These are phyloP conservation scores for Astragalus membranaceus DNA, from an alignment of 306 rosid genomes.

Conservation along the genomic window DNA sequence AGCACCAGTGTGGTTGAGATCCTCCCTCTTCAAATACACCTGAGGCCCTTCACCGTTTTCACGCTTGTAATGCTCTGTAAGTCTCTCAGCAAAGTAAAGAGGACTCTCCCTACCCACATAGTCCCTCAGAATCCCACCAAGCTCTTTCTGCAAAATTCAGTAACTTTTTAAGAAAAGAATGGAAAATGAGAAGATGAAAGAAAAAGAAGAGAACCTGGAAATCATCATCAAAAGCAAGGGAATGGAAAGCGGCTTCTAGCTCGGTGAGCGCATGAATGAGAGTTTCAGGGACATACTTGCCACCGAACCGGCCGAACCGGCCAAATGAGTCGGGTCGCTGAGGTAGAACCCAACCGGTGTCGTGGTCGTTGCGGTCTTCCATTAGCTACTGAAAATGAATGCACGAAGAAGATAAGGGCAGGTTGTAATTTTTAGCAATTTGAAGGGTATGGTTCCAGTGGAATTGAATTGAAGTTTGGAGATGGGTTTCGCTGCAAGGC, in stretches of 20 bases:
- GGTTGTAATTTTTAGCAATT: slow-evolving; percentile 13
- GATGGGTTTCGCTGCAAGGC: too few relatives aligned
- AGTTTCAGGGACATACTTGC: slow-evolving; percentile 90
- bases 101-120: slow-evolving; percentile 96
- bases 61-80: slow-evolving; percentile 64
- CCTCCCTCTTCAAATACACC: slow-evolving; percentile 82
- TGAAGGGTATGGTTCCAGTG: slow-evolving; percentile 5
- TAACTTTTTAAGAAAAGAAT: not conserved
- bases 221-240: slow-evolving; percentile 45
- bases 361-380: slow-evolving; percentile 17
- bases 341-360: slow-evolving; percentile 10
- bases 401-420: slow-evolving; percentile 1
- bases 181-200: not conserved
- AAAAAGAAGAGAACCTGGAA: slow-evolving; percentile 48
- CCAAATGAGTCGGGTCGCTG: slow-evolving; percentile 78
- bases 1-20: slow-evolving; percentile 94
- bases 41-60: slow-evolving; percentile 74
- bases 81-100: slow-evolving; percentile 87
- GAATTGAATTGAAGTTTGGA: too few relatives aligned
- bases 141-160: slow-evolving; percentile 52
- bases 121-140: slow-evolving; percentile 61
- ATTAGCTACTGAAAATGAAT: slow-evolving; percentile 18
- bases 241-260: slow-evolving; percentile 63
- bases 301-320: slow-evolving; percentile 71
- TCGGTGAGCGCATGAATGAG: slow-evolving; percentile 74